phyloP scores from a whole-genome alignment of 2,329 filamentous ascomycete species.

The Pseudogymnoascus sp. region DNA sequence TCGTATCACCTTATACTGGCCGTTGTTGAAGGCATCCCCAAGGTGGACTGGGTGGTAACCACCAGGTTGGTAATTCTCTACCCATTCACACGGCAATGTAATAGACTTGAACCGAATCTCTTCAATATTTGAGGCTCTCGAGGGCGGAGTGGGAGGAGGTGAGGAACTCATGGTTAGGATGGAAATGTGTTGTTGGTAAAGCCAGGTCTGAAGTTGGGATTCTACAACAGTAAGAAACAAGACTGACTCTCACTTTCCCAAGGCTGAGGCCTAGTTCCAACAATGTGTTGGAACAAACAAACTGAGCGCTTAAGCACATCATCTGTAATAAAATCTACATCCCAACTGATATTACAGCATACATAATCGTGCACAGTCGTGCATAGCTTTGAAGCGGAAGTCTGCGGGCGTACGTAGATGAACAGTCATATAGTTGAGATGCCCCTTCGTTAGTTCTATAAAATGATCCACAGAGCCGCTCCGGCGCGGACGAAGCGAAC shows the following conservation, averaged over 20 bases:
- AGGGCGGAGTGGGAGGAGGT: background rate
- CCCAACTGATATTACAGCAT: background rate
- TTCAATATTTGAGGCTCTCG: background rate
- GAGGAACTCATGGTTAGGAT: background rate
- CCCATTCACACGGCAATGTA: background rate
- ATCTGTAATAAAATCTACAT: background rate
- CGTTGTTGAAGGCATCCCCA: slow-evolving; percentile 33
- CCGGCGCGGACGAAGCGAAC: background rate
- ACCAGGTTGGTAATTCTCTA: slow-evolving; percentile 23
- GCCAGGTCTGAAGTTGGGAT: background rate
- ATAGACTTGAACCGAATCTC: background rate
- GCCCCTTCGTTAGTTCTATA: background rate
- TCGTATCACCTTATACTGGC: slow-evolving; percentile 35
- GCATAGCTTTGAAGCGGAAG: background rate
- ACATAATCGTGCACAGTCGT: background rate
- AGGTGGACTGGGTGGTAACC: slow-evolving; percentile 38
- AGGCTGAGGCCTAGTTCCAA: background rate
- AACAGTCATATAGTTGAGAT: background rate
- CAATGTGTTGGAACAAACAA: background rate
- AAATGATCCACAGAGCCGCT: background rate
- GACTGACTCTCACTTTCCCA: background rate
- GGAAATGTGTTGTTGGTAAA: background rate
- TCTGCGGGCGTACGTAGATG: background rate
- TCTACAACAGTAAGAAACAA: background rate
- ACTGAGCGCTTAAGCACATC: background rate